These are phyloP conservation scores for Penicillium lividum DNA, from an alignment of 495 filamentous ascomycete species.

Conservation along the genomic window DNA sequence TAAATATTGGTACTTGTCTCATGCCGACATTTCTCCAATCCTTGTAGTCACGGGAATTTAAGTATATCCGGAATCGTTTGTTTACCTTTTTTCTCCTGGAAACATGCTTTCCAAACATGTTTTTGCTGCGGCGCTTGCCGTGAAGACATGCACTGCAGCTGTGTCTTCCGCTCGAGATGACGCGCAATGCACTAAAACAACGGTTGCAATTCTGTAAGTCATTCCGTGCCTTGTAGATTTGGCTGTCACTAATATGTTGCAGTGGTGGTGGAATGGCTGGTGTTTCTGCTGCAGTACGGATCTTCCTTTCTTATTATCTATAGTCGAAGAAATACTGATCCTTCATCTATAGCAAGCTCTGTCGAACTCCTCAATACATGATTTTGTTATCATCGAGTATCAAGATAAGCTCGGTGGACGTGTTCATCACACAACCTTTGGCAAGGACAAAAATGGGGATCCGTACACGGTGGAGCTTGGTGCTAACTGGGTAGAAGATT, in stretches of 20 bases:
- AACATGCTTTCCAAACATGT: slow-evolving; percentile 17
- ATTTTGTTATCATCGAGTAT: slow-evolving; percentile 27
- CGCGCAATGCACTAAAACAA: slow-evolving; percentile 32
- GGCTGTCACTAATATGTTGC: neutral
- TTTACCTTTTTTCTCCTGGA: too few relatives aligned
- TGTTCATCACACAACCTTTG: slow-evolving; percentile 20
- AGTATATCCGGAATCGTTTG: too few relatives aligned
- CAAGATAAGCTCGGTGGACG: slow-evolving; percentile 22
- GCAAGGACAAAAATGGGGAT: slow-evolving; percentile 20
- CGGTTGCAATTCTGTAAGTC: slow-evolving; percentile 35
- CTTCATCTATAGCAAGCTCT: slow-evolving; percentile 17
- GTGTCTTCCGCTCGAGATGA: slow-evolving; percentile 12
- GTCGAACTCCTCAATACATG: slow-evolving; percentile 21
- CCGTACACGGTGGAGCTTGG: slow-evolving; percentile 23
- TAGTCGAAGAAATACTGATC: neutral
- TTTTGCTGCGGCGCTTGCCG: slow-evolving; percentile 15
- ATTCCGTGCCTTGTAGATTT: neutral
- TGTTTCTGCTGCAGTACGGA: slow-evolving; percentile 62
- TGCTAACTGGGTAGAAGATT: slow-evolving; percentile 20
- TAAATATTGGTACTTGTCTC: neutral
- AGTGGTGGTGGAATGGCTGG: slow-evolving; percentile 52
- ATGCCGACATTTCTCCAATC: neutral
- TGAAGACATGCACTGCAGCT: slow-evolving; percentile 15
- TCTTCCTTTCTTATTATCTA: neutral
- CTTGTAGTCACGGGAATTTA: too few relatives aligned